phyloP scores from a whole-genome alignment of 345 rosid genomes.

The Brassica rapa region DNA sequence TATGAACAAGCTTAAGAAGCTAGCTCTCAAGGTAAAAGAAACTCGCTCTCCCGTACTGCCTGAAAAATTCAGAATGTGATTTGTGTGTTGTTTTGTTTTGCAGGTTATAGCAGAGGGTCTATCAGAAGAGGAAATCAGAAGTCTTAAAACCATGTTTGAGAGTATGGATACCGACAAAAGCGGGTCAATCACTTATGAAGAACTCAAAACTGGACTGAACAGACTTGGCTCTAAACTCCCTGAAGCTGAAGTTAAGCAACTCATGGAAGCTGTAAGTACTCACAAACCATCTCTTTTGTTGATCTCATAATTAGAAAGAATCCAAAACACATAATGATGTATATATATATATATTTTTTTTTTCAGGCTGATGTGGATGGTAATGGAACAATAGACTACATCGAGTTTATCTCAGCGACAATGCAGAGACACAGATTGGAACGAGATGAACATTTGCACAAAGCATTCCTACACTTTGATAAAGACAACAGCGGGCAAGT shows the following conservation, averaged over 20 bases:
- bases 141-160: slow-evolving; percentile 71
- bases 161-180: slow-evolving; percentile 68
- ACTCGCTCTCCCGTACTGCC: background rate
- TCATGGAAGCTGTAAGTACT: background rate
- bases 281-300: background rate
- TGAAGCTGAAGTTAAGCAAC: slow-evolving; percentile 3
- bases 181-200: background rate
- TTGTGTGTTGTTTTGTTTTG: background rate
- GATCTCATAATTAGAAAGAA: background rate
- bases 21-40: slow-evolving; percentile 75
- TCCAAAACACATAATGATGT: background rate
- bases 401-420: background rate
- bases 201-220: background rate
- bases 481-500: background rate
- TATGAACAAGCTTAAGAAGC: slow-evolving; percentile 86
- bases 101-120: slow-evolving; percentile 84
- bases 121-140: slow-evolving; percentile 76
- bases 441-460: background rate
- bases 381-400: background rate
- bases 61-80: background rate
- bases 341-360: background rate
- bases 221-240: slow-evolving; percentile 4
- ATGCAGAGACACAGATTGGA: background rate
- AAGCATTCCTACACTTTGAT: background rate
- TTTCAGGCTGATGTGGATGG: slow-evolving; percentile 3